These are phyloP conservation scores for Flaveria trinervia DNA, from an alignment of 129 eudicot species.

Conservation along the genomic window DNA sequence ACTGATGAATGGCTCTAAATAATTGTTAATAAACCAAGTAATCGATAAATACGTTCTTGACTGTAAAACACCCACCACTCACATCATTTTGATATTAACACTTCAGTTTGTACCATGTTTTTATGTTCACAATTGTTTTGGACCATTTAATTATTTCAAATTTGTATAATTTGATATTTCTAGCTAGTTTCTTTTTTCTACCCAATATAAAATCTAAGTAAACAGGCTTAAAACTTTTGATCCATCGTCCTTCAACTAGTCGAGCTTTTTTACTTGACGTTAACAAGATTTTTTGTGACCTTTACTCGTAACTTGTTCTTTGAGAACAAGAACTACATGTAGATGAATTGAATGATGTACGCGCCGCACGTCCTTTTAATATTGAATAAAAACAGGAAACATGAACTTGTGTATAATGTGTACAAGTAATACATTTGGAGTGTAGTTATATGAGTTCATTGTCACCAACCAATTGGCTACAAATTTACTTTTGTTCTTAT, in stretches of 20 bases:
- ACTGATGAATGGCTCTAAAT: background rate
- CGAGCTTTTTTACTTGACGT: too few species aligned
- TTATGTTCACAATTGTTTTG: background rate
- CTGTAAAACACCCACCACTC: constrained; percentile 10
- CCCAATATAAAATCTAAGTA: background rate
- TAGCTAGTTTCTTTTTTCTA: background rate
- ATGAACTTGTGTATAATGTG: background rate
- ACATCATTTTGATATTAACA: background rate
- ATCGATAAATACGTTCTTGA: constrained; percentile 13
- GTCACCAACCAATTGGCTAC: background rate
- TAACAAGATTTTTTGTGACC: too few species aligned
- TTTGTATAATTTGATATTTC: background rate
- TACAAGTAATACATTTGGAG: background rate
- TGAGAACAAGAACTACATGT: too few species aligned
- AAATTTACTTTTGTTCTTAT: background rate
- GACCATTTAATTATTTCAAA: background rate
- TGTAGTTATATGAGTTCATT: background rate
- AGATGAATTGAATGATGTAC: too few species aligned
- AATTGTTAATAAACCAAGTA: constrained; percentile 8
- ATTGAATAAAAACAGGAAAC: background rate
- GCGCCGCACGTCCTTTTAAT: too few species aligned
- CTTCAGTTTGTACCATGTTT: background rate
- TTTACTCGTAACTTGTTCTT: too few species aligned
- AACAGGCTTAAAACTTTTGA: background rate
- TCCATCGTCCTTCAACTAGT: too few species aligned